A percentile compares a stretch with the other conserved stretches of the same genome.
phyloP scores from a whole-genome alignment of 225 moss, liverwort and hornwort genomes.

The Bryoerythrophyllum caledonicum region DNA sequence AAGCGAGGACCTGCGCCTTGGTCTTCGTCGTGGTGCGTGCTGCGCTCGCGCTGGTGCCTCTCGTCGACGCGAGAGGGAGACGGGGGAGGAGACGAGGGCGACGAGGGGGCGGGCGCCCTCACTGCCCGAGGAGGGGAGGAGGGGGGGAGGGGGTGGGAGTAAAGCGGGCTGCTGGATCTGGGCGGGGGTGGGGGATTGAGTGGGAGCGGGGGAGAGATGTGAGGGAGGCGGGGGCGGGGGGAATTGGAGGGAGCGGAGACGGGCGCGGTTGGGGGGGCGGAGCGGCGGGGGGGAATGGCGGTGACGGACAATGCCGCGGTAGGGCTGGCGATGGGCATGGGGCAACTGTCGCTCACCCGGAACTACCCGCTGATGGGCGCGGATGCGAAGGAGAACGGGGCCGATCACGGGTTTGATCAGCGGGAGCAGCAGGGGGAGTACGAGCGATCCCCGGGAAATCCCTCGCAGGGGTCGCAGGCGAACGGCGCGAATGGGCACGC shows the following conservation, averaged over 20 bases:
- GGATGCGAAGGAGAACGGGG: constrained; percentile 60
- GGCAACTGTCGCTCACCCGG: constrained; percentile 56
- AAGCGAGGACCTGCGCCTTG: not conserved
- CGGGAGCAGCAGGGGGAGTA: constrained; percentile 27
- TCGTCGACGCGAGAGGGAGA: too few relatives aligned
- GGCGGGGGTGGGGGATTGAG: not conserved
- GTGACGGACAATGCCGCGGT: constrained; percentile 93
- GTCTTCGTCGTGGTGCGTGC: constrained; percentile 3
- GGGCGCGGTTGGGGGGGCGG: not conserved
- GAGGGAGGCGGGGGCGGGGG: constrained; percentile 8
- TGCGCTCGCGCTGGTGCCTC: too few relatives aligned
- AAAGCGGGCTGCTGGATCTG: constrained; percentile 39
- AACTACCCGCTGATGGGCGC: constrained; percentile 66
- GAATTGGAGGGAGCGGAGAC: constrained; percentile 23
- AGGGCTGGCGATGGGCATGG: constrained; percentile 73
- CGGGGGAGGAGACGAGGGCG: too few relatives aligned
- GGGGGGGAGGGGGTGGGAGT: not conserved
- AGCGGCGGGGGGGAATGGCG: constrained; percentile 47
- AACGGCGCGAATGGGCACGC: constrained; percentile 58
- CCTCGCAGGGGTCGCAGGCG: constrained; percentile 32
- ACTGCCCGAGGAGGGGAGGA: not conserved
- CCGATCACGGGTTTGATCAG: constrained; percentile 68
- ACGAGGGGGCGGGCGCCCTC: not conserved
- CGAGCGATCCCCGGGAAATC: not conserved
- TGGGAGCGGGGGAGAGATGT: constrained; percentile 18